Evolutionary conservation across 805 yeast species (phyloP), one percentile per base, ranked within the genome.

Genomic region (Myxozyma nipponensis): DNA sequence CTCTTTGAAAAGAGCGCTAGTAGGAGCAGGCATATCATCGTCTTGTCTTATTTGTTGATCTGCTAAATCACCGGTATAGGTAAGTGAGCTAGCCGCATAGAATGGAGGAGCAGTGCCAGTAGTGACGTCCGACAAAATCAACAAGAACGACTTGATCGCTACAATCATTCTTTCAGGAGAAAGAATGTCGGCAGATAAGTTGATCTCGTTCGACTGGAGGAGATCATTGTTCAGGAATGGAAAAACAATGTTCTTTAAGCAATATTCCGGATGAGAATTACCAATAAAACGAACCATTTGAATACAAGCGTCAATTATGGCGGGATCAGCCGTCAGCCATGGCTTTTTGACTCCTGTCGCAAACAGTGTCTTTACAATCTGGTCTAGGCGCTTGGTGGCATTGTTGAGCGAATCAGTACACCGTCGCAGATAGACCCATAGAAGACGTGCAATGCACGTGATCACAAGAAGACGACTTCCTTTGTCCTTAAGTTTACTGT

Each of bases 381-480:
- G 62, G 50, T 84, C 95, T 44, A 93, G 72, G 48, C 83, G 83
- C 61, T 89, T 83, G 2, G 90, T 81, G 0, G 95, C 89, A 51
- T 86, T 83, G 64, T 91, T 93, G 59, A 91, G 70, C 0, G 97
- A 84, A 59, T 95, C 98, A 0, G 95, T 79, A 57, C 89, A 81
- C 55, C 98, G 73, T 66, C 83, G 87, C 22, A 89, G 70, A 63
- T 86, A 93, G 0, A 90, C 95, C 98, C 98, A 93, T 0, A 86
- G 68, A 28, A 95, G 71, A 50, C 96, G 71, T 0, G 95, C 76
- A 2, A 84, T 69, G 49, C 90, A 82, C 0, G 79, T 78, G 15
- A 86, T 75, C 39, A 81, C 76, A 2, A 78, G 77, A 0, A 78
- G 73, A 59, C 83, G 79, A 44, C 73, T 75, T 0, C 70, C 63